These are phyloP conservation scores for Malassezia vespertilionis DNA, from an alignment of 1,284 basidiomycete genomes.

Conservation along the genomic window DNA sequence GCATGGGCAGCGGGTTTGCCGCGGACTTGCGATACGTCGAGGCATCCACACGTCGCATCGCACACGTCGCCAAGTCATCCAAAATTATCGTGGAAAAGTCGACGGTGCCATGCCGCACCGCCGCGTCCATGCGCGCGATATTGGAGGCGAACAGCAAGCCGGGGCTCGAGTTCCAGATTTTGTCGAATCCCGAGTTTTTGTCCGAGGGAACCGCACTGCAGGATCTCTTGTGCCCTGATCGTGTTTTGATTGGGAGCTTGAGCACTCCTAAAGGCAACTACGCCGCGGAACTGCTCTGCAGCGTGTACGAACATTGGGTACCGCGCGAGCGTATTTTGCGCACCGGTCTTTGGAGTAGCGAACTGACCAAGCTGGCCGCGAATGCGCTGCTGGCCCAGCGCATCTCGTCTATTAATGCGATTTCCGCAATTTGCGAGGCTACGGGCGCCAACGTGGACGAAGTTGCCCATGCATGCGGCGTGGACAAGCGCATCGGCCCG, in stretches of 20 bases:
- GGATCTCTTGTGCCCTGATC: constrained; percentile 80
- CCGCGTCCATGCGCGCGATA: constrained; percentile 96
- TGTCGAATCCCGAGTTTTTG: constrained; percentile 98
- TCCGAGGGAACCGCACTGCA: constrained; percentile 91
- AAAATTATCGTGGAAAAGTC: constrained; percentile 99
- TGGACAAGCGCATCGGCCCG: constrained; percentile 81
- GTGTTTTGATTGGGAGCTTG: constrained; percentile 91
- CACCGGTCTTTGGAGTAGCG: constrained; percentile 95
- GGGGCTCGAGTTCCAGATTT: constrained; percentile 84
- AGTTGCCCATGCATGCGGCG: constrained; percentile 85
- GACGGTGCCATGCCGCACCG: constrained; percentile 94
- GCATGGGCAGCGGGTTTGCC: constrained; percentile 91
- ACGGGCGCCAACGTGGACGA: constrained; percentile 98
- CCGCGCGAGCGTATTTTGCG: constrained; percentile 74
- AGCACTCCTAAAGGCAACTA: constrained; percentile 71
- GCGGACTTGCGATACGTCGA: constrained; percentile 69
- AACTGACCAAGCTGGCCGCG: constrained; percentile 94
- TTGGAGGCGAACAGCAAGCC: constrained; percentile 93
- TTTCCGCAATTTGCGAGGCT: constrained; percentile 98
- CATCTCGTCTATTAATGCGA: constrained; percentile 94
- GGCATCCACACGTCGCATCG: constrained; percentile 87
- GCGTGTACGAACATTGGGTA: constrained; percentile 92
- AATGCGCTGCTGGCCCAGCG: constrained; percentile 93
- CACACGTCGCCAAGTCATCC: constrained; percentile 72
- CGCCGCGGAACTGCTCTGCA: constrained; percentile 65